Evolutionary conservation across 2,329 filamentous ascomycete genomes (phyloP).

Genomic region (Cercospora sesami): DNA sequence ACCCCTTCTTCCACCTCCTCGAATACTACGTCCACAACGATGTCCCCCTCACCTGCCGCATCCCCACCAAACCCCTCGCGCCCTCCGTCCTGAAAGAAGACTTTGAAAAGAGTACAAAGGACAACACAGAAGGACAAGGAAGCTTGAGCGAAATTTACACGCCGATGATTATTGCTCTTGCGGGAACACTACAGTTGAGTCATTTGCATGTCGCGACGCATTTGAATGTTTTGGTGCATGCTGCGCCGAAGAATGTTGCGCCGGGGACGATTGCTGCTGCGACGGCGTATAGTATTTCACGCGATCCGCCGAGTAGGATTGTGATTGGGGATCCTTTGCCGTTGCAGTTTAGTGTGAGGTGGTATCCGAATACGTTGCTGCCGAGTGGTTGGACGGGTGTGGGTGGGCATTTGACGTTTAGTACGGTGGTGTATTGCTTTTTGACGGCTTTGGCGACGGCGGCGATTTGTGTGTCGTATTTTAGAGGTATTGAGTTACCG

Average conservation of each 20-base stretch:
- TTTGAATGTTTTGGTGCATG: constrained; percentile 82
- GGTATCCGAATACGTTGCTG: constrained; percentile 76
- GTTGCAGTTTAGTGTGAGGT: constrained; percentile 76
- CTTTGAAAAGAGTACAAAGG: constrained; percentile 37
- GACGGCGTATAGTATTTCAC: constrained; percentile 75
- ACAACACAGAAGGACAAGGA: constrained; percentile 41
- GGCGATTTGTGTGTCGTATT: constrained; percentile 56
- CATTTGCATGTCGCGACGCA: constrained; percentile 89
- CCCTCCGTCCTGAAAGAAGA: constrained; percentile 41
- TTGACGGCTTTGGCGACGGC: constrained; percentile 50
- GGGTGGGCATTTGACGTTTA: constrained; percentile 53
- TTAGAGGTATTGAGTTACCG: constrained; percentile 54
- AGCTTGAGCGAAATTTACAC: constrained; percentile 59
- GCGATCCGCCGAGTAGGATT: constrained; percentile 61
- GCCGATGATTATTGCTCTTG: constrained; percentile 82
- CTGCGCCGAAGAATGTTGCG: constrained; percentile 55
- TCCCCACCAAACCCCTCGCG: constrained; percentile 71
- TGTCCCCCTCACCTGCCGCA: constrained; percentile 85
- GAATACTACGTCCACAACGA: constrained; percentile 99
- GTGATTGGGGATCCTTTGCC: constrained; percentile 85
- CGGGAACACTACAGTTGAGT: constrained; percentile 82
- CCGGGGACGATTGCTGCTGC: constrained; percentile 81
- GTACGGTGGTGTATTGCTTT: constrained; percentile 53
- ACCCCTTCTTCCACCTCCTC: constrained; percentile 82
- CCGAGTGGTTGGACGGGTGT: constrained; percentile 58